Evolutionary conservation across 257 asterid species (phyloP).

Genomic region (Anisodus tanguticus): DNA sequence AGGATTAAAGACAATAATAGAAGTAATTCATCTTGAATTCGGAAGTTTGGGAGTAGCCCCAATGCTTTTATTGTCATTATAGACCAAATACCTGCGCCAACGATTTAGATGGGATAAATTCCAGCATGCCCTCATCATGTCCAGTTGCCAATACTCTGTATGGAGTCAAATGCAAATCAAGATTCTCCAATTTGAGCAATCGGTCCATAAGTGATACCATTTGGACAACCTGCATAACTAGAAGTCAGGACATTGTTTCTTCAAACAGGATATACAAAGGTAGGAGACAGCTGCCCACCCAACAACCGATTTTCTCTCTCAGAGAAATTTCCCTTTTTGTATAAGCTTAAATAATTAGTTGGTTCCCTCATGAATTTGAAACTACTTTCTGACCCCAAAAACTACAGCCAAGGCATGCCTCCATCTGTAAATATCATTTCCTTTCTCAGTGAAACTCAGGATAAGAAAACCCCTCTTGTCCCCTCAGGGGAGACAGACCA

Average conservation of each 20-base stretch:
- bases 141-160: slow-evolving; percentile 97
- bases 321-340: neutral
- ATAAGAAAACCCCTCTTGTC: neutral
- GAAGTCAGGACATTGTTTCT: neutral
- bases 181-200: slow-evolving; percentile 94
- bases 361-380: neutral
- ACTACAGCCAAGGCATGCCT: neutral
- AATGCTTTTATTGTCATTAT: neutral
- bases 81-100: slow-evolving; percentile 78
- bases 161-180: slow-evolving; percentile 92
- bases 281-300: neutral
- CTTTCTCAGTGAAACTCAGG: neutral
- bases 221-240: slow-evolving; percentile 77
- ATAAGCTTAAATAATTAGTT: neutral
- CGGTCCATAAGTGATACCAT: slow-evolving; percentile 98
- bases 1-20: neutral
- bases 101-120: slow-evolving; percentile 93
- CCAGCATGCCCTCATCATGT: slow-evolving; percentile 98
- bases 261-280: neutral
- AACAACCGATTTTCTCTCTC: neutral
- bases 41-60: neutral
- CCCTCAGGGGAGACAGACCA: neutral
- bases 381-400: neutral
- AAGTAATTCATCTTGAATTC: slow-evolving; percentile 15
- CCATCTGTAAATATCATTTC: neutral